A percentile compares a stretch with the other conserved stretches of the same genome.
These are phyloP conservation scores for Salix arbutifolia DNA, from an alignment of 345 rosid species.

Conservation along the genomic window DNA sequence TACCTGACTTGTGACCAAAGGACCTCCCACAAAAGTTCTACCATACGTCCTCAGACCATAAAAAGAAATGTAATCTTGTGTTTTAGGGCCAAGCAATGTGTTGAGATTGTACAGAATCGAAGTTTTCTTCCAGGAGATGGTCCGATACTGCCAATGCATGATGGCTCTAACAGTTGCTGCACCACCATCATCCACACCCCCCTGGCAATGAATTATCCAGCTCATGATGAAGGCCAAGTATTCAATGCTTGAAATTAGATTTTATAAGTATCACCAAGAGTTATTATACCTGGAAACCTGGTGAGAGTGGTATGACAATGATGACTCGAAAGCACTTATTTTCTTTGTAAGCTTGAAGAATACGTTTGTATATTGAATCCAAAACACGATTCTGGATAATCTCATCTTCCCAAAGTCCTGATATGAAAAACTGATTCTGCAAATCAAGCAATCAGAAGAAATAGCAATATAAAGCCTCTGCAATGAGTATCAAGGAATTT, in stretches of 20 bases:
- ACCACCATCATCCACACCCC: slow-evolving; percentile 82
- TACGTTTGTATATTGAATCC: slow-evolving; percentile 70
- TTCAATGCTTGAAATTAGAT: neutral
- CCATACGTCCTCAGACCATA: slow-evolving; percentile 81
- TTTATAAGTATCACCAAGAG: neutral
- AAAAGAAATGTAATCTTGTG: slow-evolving; percentile 73
- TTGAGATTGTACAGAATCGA: slow-evolving; percentile 68
- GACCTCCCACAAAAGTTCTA: slow-evolving; percentile 57
- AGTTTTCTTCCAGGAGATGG: slow-evolving; percentile 67
- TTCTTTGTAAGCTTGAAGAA: slow-evolving; percentile 67
- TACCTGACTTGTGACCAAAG: slow-evolving; percentile 87
- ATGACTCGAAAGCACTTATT: slow-evolving; percentile 62
- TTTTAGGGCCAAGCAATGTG: slow-evolving; percentile 52
- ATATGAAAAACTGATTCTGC: slow-evolving; percentile 92
- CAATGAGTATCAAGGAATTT: neutral
- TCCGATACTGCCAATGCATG: slow-evolving; percentile 92
- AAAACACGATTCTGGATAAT: slow-evolving; percentile 67
- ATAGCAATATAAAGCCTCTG: neutral
- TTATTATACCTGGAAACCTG: slow-evolving; percentile 80
- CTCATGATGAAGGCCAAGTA: neutral
- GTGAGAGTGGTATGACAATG: slow-evolving; percentile 74
- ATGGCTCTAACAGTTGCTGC: slow-evolving; percentile 95
- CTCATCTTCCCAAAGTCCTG: slow-evolving; percentile 78
- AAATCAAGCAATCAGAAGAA: slow-evolving; percentile 17
- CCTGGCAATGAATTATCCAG: slow-evolving; percentile 38